Conservation (phyloP, 148 eudicot genomes). For the Rheum nobile region DNA sequence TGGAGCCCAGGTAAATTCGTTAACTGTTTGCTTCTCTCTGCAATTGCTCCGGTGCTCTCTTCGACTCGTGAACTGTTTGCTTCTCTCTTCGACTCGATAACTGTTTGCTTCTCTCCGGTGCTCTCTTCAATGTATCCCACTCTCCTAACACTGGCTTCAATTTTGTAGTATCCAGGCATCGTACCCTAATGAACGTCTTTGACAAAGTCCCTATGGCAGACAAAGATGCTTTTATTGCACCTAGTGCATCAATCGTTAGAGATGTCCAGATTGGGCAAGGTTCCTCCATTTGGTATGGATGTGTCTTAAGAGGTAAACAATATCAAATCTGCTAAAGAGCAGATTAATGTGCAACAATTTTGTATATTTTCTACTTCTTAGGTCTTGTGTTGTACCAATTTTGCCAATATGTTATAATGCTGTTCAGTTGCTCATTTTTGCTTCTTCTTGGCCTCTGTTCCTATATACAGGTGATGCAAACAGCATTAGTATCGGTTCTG, state of each 20-base stretch:
- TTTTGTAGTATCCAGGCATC: conserved; percentile 69
- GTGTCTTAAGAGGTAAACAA: conserved; percentile 75
- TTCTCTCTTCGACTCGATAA: no score
- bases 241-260: conserved; percentile 83
- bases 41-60: no score
- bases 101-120: no score
- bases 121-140: conserved; percentile 1
- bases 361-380: background rate
- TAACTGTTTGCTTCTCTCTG: no score
- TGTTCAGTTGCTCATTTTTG: background rate
- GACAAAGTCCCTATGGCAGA: conserved; percentile 71
- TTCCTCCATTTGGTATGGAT: conserved; percentile 94
- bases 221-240: conserved; percentile 84
- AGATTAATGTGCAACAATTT: background rate
- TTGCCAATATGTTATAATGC: background rate
- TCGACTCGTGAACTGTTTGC: no score
- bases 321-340: background rate
- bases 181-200: conserved; percentile 80
- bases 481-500: conserved; percentile 72
- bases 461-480: conserved; percentile 67
- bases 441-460: background rate
- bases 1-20: no score
- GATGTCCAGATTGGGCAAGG: conserved; percentile 65
- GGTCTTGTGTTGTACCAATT: background rate
- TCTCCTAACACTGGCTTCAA: background rate